These are phyloP conservation scores for Mycena epipterygia DNA, from an alignment of 768 basidiomycete species.

Conservation along the genomic window DNA sequence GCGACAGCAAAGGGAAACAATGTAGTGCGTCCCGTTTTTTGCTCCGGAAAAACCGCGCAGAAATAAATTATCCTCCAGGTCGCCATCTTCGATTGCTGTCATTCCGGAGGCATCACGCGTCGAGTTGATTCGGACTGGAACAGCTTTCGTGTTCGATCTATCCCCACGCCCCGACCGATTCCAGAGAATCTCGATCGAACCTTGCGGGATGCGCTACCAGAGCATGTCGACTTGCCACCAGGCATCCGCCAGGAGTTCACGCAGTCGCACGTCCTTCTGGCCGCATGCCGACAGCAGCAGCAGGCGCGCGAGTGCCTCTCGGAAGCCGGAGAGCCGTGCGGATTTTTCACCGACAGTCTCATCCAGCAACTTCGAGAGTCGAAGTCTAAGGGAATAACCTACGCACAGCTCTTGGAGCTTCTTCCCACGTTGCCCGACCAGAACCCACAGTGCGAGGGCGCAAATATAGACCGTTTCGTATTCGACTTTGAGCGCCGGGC, in stretches of 20 bases:
- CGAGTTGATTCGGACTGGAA: background rate
- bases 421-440: slow-evolving; percentile 32
- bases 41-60: background rate
- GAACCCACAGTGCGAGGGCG: slow-evolving; percentile 33
- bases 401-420: slow-evolving; percentile 19
- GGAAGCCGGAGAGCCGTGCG: slow-evolving; percentile 17
- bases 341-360: slow-evolving; percentile 32
- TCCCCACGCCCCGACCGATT: slow-evolving; percentile 17
- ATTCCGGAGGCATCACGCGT: slow-evolving; percentile 16
- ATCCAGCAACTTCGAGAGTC: slow-evolving; percentile 16
- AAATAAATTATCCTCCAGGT: slow-evolving; percentile 1
- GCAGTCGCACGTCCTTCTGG: slow-evolving; percentile 35
- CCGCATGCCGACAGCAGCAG: slow-evolving; percentile 33
- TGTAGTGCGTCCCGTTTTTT: slow-evolving; percentile 9
- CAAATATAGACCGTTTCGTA: slow-evolving; percentile 21
- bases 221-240: slow-evolving; percentile 5
- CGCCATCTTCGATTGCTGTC: slow-evolving; percentile 33
- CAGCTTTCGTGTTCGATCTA: slow-evolving; percentile 13
- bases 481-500: slow-evolving; percentile 19
- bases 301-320: slow-evolving; percentile 31
- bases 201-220: background rate
- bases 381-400: slow-evolving; percentile 25
- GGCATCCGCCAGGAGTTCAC: slow-evolving; percentile 26
- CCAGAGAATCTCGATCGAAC: slow-evolving; percentile 21
- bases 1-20: slow-evolving; percentile 34